phyloP scores from a whole-genome alignment of 176 grass and related monocot genomes.

The Avena atlantica region DNA sequence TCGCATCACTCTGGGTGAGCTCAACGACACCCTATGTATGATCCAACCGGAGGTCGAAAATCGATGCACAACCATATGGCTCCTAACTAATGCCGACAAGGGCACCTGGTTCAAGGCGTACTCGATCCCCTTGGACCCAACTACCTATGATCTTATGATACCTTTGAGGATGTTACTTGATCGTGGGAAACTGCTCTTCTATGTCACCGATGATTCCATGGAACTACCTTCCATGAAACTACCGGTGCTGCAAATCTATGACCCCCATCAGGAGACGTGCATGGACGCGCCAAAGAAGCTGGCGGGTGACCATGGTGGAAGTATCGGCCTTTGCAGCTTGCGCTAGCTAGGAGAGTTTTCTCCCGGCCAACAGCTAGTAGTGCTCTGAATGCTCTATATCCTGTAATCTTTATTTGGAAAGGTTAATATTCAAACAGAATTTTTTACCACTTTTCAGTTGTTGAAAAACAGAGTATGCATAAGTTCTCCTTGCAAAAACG shows the following conservation, averaged over 20 bases:
- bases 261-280: neutral
- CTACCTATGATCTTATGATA: neutral
- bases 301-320: neutral
- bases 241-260: neutral
- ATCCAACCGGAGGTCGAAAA: neutral
- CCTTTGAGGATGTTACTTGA: neutral
- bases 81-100: neutral
- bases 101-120: neutral
- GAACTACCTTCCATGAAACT: neutral
- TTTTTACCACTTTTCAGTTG: too few relatives aligned
- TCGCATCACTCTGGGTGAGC: neutral
- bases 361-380: neutral
- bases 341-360: neutral
- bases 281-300: neutral
- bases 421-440: too few relatives aligned
- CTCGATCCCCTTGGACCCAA: neutral
- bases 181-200: neutral
- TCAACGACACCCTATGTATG: neutral
- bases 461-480: too few relatives aligned
- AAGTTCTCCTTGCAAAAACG: neutral
- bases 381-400: neutral
- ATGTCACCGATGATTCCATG: neutral
- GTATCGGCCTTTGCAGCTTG: neutral
- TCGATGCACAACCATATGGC: neutral
- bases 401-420: neutral